Percentiles rank a stretch among this genome's conserved stretches.
phyloP scores from a whole-genome alignment of 257 asterid species.

The Penstemon newberryi region DNA sequence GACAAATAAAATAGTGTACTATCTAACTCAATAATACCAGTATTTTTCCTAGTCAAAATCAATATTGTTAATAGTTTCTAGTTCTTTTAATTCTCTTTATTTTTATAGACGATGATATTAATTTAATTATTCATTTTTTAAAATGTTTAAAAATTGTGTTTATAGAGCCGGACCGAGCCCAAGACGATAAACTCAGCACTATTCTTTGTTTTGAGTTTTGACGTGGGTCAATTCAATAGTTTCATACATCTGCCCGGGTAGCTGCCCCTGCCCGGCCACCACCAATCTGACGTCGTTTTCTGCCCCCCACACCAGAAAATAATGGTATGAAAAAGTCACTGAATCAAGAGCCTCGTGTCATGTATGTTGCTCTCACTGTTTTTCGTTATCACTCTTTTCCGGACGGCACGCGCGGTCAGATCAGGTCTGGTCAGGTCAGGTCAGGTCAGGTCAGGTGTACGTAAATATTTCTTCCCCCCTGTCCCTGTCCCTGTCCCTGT shows the following conservation, averaged over 20 bases:
- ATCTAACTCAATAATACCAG: too few species aligned
- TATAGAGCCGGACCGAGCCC: too few species aligned
- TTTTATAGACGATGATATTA: too few species aligned
- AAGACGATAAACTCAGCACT: neutral
- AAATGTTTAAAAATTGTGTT: too few species aligned
- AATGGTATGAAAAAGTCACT: conserved; percentile 39
- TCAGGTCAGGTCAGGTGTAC: conserved; percentile 45
- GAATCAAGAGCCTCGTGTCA: conserved; percentile 23
- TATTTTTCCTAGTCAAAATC: too few species aligned
- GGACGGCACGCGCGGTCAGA: conserved; percentile 96
- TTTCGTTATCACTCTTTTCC: conserved; percentile 46
- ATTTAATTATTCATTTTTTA: too few species aligned
- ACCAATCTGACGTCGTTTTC: conserved; percentile 47
- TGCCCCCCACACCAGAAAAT: conserved; percentile 36
- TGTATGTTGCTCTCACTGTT: neutral
- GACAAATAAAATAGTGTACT: too few species aligned
- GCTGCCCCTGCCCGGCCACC: conserved; percentile 30
- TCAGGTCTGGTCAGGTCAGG: conserved; percentile 16
- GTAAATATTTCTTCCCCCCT: conserved; percentile 15
- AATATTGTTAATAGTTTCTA: too few species aligned
- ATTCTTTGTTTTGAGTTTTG: conserved; percentile 11
- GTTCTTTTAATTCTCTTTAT: too few species aligned
- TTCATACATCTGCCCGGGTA: conserved; percentile 8
- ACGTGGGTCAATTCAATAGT: conserved; percentile 23
- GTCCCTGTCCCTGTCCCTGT: neutral